Evolutionary conservation across 2,329 filamentous ascomycete species (phyloP).

Genomic region (Sordariomycetes sp.): DNA sequence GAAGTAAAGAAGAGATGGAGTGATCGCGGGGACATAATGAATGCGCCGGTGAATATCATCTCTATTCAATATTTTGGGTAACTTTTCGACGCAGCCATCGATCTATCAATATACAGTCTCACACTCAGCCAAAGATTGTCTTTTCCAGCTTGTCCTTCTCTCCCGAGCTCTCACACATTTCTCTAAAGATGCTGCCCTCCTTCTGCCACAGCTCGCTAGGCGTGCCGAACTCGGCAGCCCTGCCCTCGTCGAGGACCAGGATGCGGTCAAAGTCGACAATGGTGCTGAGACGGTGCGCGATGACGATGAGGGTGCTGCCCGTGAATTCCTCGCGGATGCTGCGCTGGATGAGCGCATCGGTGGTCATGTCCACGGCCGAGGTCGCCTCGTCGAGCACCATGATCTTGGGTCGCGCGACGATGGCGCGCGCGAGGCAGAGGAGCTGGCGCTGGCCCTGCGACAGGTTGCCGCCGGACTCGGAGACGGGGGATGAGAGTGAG

Average conservation of each 20-base stretch:
- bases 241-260: constrained; percentile 59
- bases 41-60: too few species aligned
- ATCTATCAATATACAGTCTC: too few species aligned
- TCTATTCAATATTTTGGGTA: too few species aligned
- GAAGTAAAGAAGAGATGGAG: too few species aligned
- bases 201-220: constrained; percentile 53
- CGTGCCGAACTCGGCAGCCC: constrained; percentile 57
- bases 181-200: constrained; percentile 44
- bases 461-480: constrained; percentile 65
- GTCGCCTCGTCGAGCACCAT: constrained; percentile 79
- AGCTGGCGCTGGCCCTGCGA: constrained; percentile 71
- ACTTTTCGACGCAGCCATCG: too few species aligned
- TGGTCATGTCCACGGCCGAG: constrained; percentile 68
- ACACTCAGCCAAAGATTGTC: constrained; percentile 35
- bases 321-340: constrained; percentile 65
- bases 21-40: too few species aligned
- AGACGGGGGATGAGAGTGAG: constrained; percentile 52
- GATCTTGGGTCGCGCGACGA: constrained; percentile 63
- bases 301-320: constrained; percentile 60
- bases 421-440: constrained; percentile 64
- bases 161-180: constrained; percentile 55
- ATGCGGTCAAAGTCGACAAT: constrained; percentile 71
- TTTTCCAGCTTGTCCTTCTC: constrained; percentile 43
- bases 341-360: constrained; percentile 64
- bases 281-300: constrained; percentile 67